Base-by-base conservation (phyloP, 257 asterid genomes). In the Cordia subcordata region DNA sequence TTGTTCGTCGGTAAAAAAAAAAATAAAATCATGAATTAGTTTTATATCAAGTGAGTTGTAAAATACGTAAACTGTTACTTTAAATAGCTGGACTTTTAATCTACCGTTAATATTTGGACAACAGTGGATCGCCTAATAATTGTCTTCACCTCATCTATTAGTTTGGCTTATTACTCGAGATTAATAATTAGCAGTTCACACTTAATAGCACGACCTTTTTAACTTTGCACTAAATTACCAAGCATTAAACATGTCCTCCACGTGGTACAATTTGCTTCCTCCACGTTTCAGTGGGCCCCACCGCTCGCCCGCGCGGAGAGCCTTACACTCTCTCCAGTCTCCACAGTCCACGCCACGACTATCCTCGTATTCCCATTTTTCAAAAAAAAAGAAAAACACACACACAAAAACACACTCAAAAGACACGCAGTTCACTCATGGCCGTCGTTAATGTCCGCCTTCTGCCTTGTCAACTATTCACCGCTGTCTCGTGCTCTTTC, bases 251-350 rank as follows among this genome's bases (percentile, higher is more conserved):
- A 6, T 14, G 56, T 13, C 65, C 40, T 23, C 10, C 10, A 42
- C 47, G 47, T 42, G 47, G 47, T 11, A 42, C 47, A 4, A 10
- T 11, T 14, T n/a, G 3, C 4, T 42, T 8, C 15, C 47, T 42
- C 47, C 14, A 42, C 47, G 47, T 42, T 4, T 42, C 47, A 42
- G 47, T 42, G 10, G 74, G 16, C 13, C 59, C 65, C 64, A 55
- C 39, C 40, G 53, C 10, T 8, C 20, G 22, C 69, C 65, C 74
- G 59, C 53, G 17, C 62, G 60, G 54, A 58, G 55, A 60, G 56
- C 57, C 49, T 63, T 51, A 27, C 35, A 27, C 35, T 27, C 35
- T 27, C 35, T 27, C 35, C 6, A 27, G 35, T 27, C 35, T 27
- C 35, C 35, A n/a, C n/a, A n/a, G n/a, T n/a, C n/a, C n/a, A n/a